These are phyloP conservation scores for Brachypodium distachyon DNA, from an alignment of 202 grass and related monocot genomes.

Conservation along the genomic window DNA sequence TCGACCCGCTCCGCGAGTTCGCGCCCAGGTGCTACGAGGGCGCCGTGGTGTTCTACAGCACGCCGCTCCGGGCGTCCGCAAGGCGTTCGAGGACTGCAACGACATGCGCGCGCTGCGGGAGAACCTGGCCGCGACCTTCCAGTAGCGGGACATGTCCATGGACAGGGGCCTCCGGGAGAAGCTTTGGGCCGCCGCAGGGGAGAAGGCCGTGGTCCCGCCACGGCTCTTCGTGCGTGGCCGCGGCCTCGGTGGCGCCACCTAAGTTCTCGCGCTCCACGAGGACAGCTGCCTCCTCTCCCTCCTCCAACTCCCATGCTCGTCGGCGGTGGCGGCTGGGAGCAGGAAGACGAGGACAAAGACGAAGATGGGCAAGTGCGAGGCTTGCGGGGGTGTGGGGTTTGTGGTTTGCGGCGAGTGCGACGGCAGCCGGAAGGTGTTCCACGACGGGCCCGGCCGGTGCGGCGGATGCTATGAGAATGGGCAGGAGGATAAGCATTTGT, in stretches of 20 bases:
- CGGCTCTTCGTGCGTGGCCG: slow-evolving; percentile 62
- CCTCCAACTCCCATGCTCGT: slow-evolving; percentile 20
- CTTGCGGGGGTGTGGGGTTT: slow-evolving; percentile 61
- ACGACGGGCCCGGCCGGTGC: slow-evolving; percentile 37
- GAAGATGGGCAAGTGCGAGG: slow-evolving; percentile 22
- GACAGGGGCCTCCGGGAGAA: slow-evolving; percentile 73
- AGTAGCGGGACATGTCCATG: slow-evolving; percentile 94
- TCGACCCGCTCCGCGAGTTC: slow-evolving; percentile 28
- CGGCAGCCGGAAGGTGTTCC: slow-evolving; percentile 63
- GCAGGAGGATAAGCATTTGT: too few relatives aligned
- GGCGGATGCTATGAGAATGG: slow-evolving; percentile 78
- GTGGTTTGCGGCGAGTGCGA: slow-evolving; percentile 60
- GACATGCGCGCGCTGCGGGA: slow-evolving; percentile 50
- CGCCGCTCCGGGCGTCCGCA: slow-evolving; percentile 76
- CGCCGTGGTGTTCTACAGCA: slow-evolving; percentile 61
- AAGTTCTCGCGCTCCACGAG: slow-evolving; percentile 75
- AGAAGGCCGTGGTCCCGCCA: slow-evolving; percentile 52
- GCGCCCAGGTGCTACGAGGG: slow-evolving; percentile 38
- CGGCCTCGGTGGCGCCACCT: slow-evolving; percentile 54
- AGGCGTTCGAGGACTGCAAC: slow-evolving; percentile 79
- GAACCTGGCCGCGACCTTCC: slow-evolving; percentile 47
- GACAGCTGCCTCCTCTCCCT: slow-evolving; percentile 41
- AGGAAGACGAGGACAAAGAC: too few relatives aligned
- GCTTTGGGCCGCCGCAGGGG: slow-evolving; percentile 43
- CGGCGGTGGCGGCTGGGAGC: neutral